phyloP scores from a whole-genome alignment of 2,329 filamentous ascomycete species.

The Ramichloridium luteum region DNA sequence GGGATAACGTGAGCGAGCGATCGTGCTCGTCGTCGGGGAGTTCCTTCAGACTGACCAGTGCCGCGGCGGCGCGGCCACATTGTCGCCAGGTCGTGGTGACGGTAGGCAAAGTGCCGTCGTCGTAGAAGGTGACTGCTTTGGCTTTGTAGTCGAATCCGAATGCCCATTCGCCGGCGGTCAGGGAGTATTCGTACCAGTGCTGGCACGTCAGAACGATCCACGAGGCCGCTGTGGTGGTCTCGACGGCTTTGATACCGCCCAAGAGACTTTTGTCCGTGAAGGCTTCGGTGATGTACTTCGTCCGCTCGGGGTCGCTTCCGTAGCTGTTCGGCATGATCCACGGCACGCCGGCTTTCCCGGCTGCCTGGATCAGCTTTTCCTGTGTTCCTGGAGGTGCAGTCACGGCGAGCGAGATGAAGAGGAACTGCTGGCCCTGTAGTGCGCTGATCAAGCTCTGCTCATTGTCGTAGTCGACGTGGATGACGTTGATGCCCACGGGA shows the following conservation, averaged over 20 bases:
- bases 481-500: slow-evolving; percentile 29
- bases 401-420: slow-evolving; percentile 28
- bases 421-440: slow-evolving; percentile 26
- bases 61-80: slow-evolving; percentile 41
- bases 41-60: slow-evolving; percentile 24
- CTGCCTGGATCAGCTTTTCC: slow-evolving; percentile 23
- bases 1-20: slow-evolving; percentile 5
- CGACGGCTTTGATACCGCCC: slow-evolving; percentile 14
- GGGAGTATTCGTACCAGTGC: slow-evolving; percentile 17
- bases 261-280: slow-evolving; percentile 20
- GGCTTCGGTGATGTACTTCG: too few relatives aligned
- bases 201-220: slow-evolving; percentile 18
- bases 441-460: slow-evolving; percentile 26
- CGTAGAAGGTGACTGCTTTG: slow-evolving; percentile 28
- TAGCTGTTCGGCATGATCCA: slow-evolving; percentile 34
- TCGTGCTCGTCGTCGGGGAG: too few relatives aligned
- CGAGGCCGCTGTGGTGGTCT: slow-evolving; percentile 7
- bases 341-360: slow-evolving; percentile 26
- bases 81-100: slow-evolving; percentile 49
- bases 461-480: slow-evolving; percentile 37
- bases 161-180: slow-evolving; percentile 20
- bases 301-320: too few relatives aligned
- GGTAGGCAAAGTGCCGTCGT: slow-evolving; percentile 45
- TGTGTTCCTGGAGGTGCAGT: slow-evolving; percentile 22
- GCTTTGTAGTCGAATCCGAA: slow-evolving; percentile 29